phyloP scores from a whole-genome alignment of 1,284 basidiomycete genomes.

The Malassezia sympodialis region DNA sequence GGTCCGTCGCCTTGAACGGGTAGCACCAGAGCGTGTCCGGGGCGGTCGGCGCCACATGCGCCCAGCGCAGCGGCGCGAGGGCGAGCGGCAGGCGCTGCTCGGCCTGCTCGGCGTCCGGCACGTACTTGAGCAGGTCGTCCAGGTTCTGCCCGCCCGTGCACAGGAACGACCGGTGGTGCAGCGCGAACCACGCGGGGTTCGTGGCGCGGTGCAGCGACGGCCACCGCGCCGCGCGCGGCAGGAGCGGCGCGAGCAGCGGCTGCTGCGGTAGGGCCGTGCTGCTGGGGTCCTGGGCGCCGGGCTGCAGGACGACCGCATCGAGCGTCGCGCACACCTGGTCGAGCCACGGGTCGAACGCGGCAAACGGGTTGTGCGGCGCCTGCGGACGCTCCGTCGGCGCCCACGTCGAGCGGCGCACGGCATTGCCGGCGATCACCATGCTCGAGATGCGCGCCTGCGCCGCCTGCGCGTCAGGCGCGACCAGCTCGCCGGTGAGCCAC shows the following conservation, averaged over 20 bases:
- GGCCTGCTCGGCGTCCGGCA: slow-evolving; percentile 45
- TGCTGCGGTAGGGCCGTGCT: slow-evolving; percentile 86
- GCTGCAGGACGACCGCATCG: slow-evolving; percentile 52
- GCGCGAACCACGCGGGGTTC: slow-evolving; percentile 75
- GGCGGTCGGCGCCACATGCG: slow-evolving; percentile 91
- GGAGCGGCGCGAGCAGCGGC: slow-evolving; percentile 79
- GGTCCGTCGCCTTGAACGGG: slow-evolving; percentile 77
- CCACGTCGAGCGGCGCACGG: slow-evolving; percentile 20
- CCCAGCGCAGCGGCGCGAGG: slow-evolving; percentile 73
- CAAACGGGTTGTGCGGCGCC: background rate
- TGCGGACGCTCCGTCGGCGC: background rate
- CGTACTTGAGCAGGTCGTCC: slow-evolving; percentile 90
- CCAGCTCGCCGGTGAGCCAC: slow-evolving; percentile 73
- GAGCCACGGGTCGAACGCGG: slow-evolving; percentile 11
- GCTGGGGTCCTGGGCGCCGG: slow-evolving; percentile 76
- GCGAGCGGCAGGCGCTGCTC: slow-evolving; percentile 57
- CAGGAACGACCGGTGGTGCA: slow-evolving; percentile 55
- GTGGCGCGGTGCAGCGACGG: slow-evolving; percentile 68
- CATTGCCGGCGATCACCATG: slow-evolving; percentile 36
- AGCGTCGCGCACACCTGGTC: slow-evolving; percentile 12
- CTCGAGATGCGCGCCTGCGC: slow-evolving; percentile 21
- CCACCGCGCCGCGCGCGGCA: slow-evolving; percentile 56
- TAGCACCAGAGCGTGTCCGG: slow-evolving; percentile 99
- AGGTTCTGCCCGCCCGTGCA: slow-evolving; percentile 81
- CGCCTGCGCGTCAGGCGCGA: slow-evolving; percentile 52